These are phyloP conservation scores for Backusella psychrophila DNA, from an alignment of 192 early-diverging fungal genomes.

Conservation along the genomic window DNA sequence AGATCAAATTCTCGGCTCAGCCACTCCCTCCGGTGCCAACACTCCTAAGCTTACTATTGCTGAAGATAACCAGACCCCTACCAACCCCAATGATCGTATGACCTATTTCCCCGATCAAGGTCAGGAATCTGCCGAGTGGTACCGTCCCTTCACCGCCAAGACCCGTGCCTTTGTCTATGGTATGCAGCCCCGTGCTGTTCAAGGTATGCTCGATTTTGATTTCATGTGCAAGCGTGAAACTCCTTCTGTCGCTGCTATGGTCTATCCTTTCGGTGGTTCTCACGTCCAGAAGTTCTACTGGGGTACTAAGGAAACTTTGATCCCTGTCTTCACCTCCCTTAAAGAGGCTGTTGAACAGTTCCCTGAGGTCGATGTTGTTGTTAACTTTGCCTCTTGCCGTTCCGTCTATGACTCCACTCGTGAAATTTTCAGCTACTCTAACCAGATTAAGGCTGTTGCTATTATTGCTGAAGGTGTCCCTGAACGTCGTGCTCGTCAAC, in stretches of 20 bases:
- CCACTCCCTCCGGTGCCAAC: slow-evolving; percentile 18
- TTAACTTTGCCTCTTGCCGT: slow-evolving; percentile 99
- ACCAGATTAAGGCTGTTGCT: slow-evolving; percentile 90
- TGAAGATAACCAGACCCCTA: slow-evolving; percentile 50
- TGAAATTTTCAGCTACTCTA: slow-evolving; percentile 77
- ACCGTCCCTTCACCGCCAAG: slow-evolving; percentile 72
- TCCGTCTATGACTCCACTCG: slow-evolving; percentile 90
- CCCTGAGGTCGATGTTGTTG: slow-evolving; percentile 91
- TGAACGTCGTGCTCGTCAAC: slow-evolving; percentile 91
- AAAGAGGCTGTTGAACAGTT: slow-evolving; percentile 80
- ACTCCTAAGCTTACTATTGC: slow-evolving; percentile 38
- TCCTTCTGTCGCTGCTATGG: slow-evolving; percentile 97
- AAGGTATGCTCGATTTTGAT: slow-evolving; percentile 99
- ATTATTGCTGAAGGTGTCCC: slow-evolving; percentile 99
- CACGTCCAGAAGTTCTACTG: slow-evolving; percentile 99
- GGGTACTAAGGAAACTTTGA: slow-evolving; percentile 96
- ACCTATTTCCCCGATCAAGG: slow-evolving; percentile 43
- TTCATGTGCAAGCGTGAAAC: slow-evolving; percentile 93
- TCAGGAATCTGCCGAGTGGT: slow-evolving; percentile 53
- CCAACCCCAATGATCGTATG: slow-evolving; percentile 46
- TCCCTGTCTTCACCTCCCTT: slow-evolving; percentile 90
- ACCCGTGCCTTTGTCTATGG: slow-evolving; percentile 96
- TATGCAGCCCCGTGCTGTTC: slow-evolving; percentile 98
- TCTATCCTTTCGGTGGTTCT: slow-evolving; percentile 98
- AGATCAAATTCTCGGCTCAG: slow-evolving; percentile 52